Percentiles rank a stretch among this genome's conserved stretches.
Conservation (phyloP, 495 filamentous ascomycete genomes). For the Chaetomidium leptoderma region DNA sequence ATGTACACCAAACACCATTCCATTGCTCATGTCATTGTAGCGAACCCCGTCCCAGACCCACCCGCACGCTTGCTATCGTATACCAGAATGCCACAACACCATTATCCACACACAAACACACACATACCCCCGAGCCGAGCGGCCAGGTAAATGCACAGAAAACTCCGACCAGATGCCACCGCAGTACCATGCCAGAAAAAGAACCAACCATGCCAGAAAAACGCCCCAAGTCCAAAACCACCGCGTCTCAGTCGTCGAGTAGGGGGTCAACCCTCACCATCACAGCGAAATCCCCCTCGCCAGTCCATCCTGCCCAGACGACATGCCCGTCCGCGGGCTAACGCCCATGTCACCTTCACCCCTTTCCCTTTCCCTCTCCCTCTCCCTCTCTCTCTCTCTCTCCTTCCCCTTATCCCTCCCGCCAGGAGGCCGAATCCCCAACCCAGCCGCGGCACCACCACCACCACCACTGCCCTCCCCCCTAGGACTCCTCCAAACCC, state of each 20-base stretch:
- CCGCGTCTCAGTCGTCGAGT: too few relatives aligned
- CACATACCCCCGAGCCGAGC: too few relatives aligned
- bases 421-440: neutral
- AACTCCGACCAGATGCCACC: slow-evolving; percentile 23
- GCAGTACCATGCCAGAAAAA: slow-evolving; percentile 4
- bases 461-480: neutral
- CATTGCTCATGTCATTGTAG: neutral
- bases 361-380: neutral
- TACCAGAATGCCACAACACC: slow-evolving; percentile 8
- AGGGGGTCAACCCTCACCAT: neutral
- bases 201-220: neutral
- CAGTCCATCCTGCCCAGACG: slow-evolving; percentile 21
- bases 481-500: slow-evolving; percentile 6
- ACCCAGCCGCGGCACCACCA: neutral
- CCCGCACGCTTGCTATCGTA: neutral
- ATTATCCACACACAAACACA: neutral
- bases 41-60: neutral
- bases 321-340: neutral
- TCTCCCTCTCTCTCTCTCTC: slow-evolving; percentile 4
- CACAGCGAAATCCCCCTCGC: slow-evolving; percentile 33
- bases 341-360: neutral
- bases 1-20: neutral
- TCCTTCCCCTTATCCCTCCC: neutral
- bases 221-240: slow-evolving; percentile 1
- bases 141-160: slow-evolving; percentile 9